Conservation (phyloP, 768 basidiomycete species). For the Lactifluus volemus region DNA sequence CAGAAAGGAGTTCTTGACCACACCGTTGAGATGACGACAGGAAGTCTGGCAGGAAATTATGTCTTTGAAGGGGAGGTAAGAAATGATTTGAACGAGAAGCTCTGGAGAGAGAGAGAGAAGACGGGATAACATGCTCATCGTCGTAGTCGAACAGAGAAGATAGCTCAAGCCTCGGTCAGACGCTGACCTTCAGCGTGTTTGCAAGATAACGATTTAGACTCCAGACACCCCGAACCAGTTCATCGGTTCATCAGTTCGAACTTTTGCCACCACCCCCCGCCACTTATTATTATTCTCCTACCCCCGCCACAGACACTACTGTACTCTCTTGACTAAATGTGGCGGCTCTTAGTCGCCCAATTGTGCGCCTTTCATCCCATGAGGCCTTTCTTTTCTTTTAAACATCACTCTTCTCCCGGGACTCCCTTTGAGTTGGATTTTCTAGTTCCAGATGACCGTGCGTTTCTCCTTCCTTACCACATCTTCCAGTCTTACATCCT, state of each 20-base stretch:
- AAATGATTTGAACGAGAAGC: slow-evolving; percentile 15
- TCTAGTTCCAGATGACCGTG: slow-evolving; percentile 2
- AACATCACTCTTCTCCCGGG: not conserved
- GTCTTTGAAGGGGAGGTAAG: slow-evolving; percentile 12
- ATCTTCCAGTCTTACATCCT: not conserved
- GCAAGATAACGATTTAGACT: too few species aligned
- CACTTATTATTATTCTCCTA: too few species aligned
- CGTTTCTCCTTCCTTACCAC: not conserved
- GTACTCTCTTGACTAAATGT: too few species aligned
- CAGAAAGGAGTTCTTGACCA: slow-evolving; percentile 14
- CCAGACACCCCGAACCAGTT: not conserved
- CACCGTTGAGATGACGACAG: slow-evolving; percentile 9
- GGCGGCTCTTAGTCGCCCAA: too few species aligned
- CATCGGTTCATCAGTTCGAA: not conserved
- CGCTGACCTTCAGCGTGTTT: too few species aligned
- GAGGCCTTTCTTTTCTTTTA: too few species aligned
- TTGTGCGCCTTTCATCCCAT: not conserved
- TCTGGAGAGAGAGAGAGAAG: slow-evolving; percentile 13
- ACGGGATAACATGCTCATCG: not conserved
- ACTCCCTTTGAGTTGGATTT: too few species aligned
- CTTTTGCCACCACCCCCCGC: too few species aligned
- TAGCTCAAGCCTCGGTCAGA: too few species aligned
- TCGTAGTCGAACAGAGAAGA: not conserved
- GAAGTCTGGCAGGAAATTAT: slow-evolving; percentile 14
- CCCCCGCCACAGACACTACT: too few species aligned